These are phyloP conservation scores for Rubia tinctorum DNA, from an alignment of 305 asterid genomes.

Conservation along the genomic window DNA sequence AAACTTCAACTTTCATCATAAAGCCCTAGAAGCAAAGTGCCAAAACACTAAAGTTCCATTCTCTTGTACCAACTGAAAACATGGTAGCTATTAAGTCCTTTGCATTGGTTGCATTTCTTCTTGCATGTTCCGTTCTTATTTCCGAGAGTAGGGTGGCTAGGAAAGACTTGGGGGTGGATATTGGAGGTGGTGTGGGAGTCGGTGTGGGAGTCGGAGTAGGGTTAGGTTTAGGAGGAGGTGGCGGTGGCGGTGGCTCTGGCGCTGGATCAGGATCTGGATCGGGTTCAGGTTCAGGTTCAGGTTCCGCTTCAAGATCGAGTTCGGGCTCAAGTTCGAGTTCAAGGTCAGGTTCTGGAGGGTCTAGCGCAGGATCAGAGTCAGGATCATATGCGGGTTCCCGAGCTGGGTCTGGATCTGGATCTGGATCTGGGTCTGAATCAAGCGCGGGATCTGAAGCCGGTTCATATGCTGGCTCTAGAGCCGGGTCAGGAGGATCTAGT, in stretches of 20 bases:
- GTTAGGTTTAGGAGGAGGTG: constrained; percentile 33
- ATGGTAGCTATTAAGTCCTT: constrained; percentile 20
- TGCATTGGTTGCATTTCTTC: constrained; percentile 23
- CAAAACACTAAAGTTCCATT: not conserved
- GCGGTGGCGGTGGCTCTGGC: constrained; percentile 26
- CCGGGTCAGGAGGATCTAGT: constrained; percentile 24
- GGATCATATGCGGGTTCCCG: constrained; percentile 28
- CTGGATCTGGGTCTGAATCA: constrained; percentile 35
- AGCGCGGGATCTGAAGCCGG: constrained; percentile 37
- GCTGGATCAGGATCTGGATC: constrained; percentile 30
- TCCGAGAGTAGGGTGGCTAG: constrained; percentile 40
- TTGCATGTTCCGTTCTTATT: constrained; percentile 17
- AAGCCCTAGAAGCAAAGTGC: not conserved
- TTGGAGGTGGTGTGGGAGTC: constrained; percentile 38
- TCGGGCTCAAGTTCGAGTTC: constrained; percentile 28
- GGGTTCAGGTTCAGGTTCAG: constrained; percentile 31
- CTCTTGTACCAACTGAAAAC: not conserved
- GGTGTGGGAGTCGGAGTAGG: constrained; percentile 34
- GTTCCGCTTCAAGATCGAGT: constrained; percentile 30
- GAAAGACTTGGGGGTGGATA: constrained; percentile 39
- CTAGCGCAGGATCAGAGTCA: constrained; percentile 37
- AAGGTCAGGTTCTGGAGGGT: constrained; percentile 27
- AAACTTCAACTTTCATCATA: not conserved
- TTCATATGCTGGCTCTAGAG: constrained; percentile 26
- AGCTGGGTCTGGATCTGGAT: constrained; percentile 34